Evolutionary conservation across 2,329 filamentous ascomycete species (phyloP).

Genomic region (Clarireedia monteithiana): DNA sequence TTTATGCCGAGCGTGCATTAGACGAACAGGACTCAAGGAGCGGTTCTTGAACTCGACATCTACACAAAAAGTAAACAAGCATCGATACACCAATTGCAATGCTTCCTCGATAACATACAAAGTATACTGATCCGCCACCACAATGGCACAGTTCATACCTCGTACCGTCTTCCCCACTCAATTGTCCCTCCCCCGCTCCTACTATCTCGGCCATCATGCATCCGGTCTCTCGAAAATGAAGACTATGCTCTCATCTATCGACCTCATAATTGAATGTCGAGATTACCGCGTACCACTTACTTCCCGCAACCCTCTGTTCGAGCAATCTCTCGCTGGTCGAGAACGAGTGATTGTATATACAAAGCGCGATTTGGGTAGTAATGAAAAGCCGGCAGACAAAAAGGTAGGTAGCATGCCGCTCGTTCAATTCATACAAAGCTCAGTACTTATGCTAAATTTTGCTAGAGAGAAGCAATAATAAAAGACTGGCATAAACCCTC

Average conservation of each 20-base stretch:
- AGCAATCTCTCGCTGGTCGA: conserved; percentile 63
- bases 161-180: conserved; percentile 67
- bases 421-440: background rate
- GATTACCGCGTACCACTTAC: conserved; percentile 87
- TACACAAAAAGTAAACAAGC: no score
- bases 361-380: conserved; percentile 67
- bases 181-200: conserved; percentile 71
- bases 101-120: conserved; percentile 12
- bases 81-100: background rate
- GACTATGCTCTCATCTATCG: conserved; percentile 67
- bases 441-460: conserved; percentile 11
- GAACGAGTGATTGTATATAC: conserved; percentile 84
- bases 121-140: background rate
- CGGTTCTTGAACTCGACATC: no score
- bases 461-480: conserved; percentile 42
- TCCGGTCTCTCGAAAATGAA: conserved; percentile 78
- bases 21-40: conserved; percentile 5
- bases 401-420: conserved; percentile 28
- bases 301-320: conserved; percentile 84
- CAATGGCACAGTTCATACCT: conserved; percentile 53
- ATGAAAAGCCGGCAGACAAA: conserved; percentile 32
- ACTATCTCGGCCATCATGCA: conserved; percentile 90
- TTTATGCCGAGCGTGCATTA: conserved; percentile 22
- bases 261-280: conserved; percentile 88
- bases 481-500: conserved; percentile 44